phyloP scores from a whole-genome alignment of 768 basidiomycete genomes.

The Leccinum truebloodii region DNA sequence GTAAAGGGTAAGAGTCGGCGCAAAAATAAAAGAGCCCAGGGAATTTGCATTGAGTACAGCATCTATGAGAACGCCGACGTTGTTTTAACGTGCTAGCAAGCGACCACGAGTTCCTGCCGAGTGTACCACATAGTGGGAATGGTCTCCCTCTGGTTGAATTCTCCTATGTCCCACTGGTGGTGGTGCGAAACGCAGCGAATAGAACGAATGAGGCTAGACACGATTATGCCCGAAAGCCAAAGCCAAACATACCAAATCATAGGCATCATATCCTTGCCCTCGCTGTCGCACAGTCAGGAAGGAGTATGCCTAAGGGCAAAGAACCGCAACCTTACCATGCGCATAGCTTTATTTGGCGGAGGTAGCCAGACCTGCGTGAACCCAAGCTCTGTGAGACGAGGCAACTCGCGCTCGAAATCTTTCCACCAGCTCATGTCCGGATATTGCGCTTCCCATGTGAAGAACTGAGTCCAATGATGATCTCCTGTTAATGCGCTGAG shows the following conservation, averaged over 20 bases:
- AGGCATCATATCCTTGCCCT: conserved; percentile 83
- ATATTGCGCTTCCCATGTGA: conserved; percentile 73
- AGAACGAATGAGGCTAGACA: not conserved
- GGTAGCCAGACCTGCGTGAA: conserved; percentile 85
- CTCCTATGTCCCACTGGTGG: conserved; percentile 81
- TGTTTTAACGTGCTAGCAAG: conserved; percentile 69
- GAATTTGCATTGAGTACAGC: conserved; percentile 81
- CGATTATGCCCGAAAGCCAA: not conserved
- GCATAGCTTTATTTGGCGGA: conserved; percentile 78
- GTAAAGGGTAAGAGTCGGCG: conserved; percentile 17
- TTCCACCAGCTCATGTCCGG: conserved; percentile 76
- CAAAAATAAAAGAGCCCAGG: not conserved
- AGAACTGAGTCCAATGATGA: conserved; percentile 69
- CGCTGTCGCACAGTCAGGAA: conserved; percentile 39
- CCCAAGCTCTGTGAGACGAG: conserved; percentile 62
- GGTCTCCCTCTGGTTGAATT: conserved; percentile 76
- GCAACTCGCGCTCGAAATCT: conserved; percentile 66
- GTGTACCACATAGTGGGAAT: conserved; percentile 85
- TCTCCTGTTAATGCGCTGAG: not conserved
- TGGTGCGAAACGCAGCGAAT: not conserved
- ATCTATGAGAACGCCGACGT: conserved; percentile 81
- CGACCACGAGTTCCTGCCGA: conserved; percentile 71
- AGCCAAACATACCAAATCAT: conserved; percentile 71
- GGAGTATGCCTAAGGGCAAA: conserved; percentile 1
- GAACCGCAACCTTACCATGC: conserved; percentile 40